These are phyloP conservation scores for Xylaria scruposa DNA, from an alignment of 495 filamentous ascomycete species.

Conservation along the genomic window DNA sequence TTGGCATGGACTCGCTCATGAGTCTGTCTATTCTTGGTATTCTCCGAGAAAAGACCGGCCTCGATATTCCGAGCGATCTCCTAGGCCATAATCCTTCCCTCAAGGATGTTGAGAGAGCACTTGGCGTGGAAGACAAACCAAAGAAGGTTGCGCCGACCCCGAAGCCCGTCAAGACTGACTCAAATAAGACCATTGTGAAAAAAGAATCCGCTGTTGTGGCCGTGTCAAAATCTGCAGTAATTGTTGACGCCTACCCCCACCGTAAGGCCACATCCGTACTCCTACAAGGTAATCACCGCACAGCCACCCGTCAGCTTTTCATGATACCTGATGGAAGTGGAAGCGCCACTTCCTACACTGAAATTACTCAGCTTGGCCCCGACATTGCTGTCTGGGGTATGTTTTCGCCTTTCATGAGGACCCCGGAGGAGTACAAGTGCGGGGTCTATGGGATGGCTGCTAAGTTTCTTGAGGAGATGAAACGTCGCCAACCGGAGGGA, in stretches of 20 bases:
- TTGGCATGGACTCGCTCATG: slow-evolving; percentile 70
- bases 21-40: slow-evolving; percentile 61
- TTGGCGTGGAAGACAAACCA: slow-evolving; percentile 51
- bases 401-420: slow-evolving; percentile 68
- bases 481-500: slow-evolving; percentile 65
- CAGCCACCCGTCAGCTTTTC: slow-evolving; percentile 66
- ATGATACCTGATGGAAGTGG: slow-evolving; percentile 82
- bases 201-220: slow-evolving; percentile 46
- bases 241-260: slow-evolving; percentile 70
- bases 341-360: slow-evolving; percentile 67
- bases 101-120: slow-evolving; percentile 53
- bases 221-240: slow-evolving; percentile 51
- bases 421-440: slow-evolving; percentile 61
- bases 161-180: slow-evolving; percentile 32
- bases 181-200: slow-evolving; percentile 52
- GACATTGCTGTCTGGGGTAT: slow-evolving; percentile 67
- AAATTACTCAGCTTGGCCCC: slow-evolving; percentile 56
- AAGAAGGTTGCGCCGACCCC: slow-evolving; percentile 42
- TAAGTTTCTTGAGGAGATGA: slow-evolving; percentile 67
- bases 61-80: slow-evolving; percentile 55
- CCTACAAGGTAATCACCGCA: slow-evolving; percentile 70
- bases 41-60: slow-evolving; percentile 63
- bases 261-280: slow-evolving; percentile 66
- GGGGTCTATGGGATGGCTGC: slow-evolving; percentile 61
- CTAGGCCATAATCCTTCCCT: slow-evolving; percentile 55